Conservation (phyloP, 805 yeast genomes). For the Teunomyces cretensis region DNA sequence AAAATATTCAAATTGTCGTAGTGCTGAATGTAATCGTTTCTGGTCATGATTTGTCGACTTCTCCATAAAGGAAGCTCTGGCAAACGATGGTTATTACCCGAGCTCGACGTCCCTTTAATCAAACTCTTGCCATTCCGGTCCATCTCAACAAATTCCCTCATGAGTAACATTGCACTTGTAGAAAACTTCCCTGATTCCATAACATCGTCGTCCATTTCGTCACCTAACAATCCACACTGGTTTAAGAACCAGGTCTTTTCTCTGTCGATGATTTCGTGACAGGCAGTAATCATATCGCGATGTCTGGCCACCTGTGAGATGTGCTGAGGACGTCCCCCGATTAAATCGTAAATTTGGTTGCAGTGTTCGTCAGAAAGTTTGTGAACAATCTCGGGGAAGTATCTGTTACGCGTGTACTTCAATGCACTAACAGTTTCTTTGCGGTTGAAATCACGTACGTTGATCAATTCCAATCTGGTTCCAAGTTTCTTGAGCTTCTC, state of each 20-base stretch:
- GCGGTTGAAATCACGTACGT: conserved; percentile 62
- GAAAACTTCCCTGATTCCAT: conserved; percentile 81
- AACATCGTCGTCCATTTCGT: conserved; percentile 84
- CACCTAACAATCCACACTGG: conserved; percentile 76
- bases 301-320: conserved; percentile 67
- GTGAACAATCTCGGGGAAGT: conserved; percentile 27
- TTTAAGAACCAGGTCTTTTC: conserved; percentile 86
- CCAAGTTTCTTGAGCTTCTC: conserved; percentile 71
- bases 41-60: conserved; percentile 80
- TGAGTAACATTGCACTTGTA: conserved; percentile 68
- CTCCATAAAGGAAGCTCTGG: conserved; percentile 83
- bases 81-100: conserved; percentile 45
- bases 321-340: conserved; percentile 87
- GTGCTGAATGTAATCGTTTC: conserved; percentile 74
- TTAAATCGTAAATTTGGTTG: conserved; percentile 58
- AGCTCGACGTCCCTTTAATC: conserved; percentile 10
- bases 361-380: conserved; percentile 35
- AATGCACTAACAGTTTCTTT: conserved; percentile 56
- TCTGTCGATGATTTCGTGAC: conserved; percentile 69
- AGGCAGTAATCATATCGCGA: conserved; percentile 54
- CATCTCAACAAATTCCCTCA: conserved; percentile 70
- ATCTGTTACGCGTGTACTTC: conserved; percentile 46
- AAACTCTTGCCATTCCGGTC: conserved; percentile 40
- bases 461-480: conserved; percentile 70
- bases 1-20: conserved; percentile 78